These are phyloP conservation scores for Parathielavia hyrcaniae DNA, from an alignment of 495 filamentous ascomycete species.

Conservation along the genomic window DNA sequence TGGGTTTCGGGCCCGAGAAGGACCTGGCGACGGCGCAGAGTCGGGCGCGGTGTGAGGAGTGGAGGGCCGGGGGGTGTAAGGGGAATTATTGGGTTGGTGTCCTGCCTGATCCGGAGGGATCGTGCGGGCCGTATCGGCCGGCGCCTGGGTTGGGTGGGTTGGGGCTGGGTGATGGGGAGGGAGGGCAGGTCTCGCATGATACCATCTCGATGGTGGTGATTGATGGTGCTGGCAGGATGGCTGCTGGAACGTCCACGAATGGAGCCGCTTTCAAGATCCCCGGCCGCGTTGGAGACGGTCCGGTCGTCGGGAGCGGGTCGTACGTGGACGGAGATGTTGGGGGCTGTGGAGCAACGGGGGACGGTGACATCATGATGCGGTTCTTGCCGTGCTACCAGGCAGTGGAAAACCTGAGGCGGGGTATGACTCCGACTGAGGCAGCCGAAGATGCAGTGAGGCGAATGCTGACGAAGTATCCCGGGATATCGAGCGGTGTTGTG, in stretches of 20 bases:
- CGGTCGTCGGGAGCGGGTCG: conserved; percentile 43
- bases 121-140: conserved; percentile 41
- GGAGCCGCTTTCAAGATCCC: conserved; percentile 45
- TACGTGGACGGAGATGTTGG: conserved; percentile 47
- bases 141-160: conserved; percentile 3
- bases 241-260: conserved; percentile 46
- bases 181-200: conserved; percentile 31
- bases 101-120: conserved; percentile 29
- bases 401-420: conserved; percentile 42
- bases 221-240: conserved; percentile 35
- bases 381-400: conserved; percentile 48
- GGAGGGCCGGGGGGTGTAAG: conserved; percentile 34
- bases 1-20: conserved; percentile 37
- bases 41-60: conserved; percentile 32
- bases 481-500: conserved; percentile 40
- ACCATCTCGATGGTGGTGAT: conserved; percentile 47
- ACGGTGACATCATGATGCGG: conserved; percentile 49
- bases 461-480: conserved; percentile 42
- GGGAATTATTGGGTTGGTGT: conserved; percentile 42
- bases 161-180: neutral
- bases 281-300: conserved; percentile 45
- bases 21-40: conserved; percentile 36
- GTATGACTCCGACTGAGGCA: conserved; percentile 37
- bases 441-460: conserved; percentile 42
- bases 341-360: conserved; percentile 46